Percentiles rank a stretch among this genome's conserved stretches.
phyloP scores from a whole-genome alignment of 495 filamentous ascomycete species.

The Tuber aestivum region DNA sequence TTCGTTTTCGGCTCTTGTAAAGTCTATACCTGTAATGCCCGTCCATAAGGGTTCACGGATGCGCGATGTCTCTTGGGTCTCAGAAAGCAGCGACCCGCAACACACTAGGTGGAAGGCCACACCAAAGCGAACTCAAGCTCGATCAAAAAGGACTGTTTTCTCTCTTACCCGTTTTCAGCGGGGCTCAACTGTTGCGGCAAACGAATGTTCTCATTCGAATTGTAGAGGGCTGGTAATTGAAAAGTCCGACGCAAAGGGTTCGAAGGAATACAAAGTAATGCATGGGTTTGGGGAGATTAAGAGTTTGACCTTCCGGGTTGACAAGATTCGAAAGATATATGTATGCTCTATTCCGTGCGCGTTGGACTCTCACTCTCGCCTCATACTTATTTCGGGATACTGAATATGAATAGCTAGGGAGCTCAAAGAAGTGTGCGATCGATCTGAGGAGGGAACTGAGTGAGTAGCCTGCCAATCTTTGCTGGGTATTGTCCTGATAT shows the following conservation, averaged over 20 bases:
- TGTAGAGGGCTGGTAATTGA: not conserved
- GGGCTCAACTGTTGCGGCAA: not conserved
- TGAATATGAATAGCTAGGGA: not conserved
- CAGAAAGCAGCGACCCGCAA: not conserved
- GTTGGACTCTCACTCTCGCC: not conserved
- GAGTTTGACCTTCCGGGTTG: not conserved
- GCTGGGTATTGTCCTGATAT: not conserved
- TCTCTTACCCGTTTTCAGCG: not conserved
- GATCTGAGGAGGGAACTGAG: not conserved
- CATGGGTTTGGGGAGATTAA: not conserved
- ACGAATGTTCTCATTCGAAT: not conserved
- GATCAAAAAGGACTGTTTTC: not conserved
- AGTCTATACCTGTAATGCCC: not conserved
- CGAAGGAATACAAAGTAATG: not conserved
- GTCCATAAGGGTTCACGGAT: not conserved
- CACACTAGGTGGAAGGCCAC: not conserved
- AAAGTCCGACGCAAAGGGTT: not conserved
- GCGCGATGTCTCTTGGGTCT: not conserved
- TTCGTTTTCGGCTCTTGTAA: not conserved
- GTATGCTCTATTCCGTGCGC: not conserved
- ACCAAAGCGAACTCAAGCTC: not conserved
- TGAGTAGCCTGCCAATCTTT: not conserved
- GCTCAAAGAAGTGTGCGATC: not conserved
- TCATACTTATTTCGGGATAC: not conserved
- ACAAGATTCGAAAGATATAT: not conserved